Base-by-base conservation (phyloP, 345 rosid species). In the Excoecaria agallocha region DNA sequence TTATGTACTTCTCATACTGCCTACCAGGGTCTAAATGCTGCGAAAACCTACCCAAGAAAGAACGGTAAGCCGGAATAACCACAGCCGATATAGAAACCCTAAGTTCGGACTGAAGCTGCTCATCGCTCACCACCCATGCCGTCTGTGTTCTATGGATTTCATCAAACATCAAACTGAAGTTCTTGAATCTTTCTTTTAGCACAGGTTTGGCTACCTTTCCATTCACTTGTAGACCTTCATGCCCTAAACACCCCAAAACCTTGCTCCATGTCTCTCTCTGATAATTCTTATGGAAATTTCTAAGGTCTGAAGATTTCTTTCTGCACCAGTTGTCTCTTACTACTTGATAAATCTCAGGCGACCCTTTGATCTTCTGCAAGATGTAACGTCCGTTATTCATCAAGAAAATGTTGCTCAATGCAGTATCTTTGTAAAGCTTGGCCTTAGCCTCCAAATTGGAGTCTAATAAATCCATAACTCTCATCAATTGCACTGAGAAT, bases 331-430 rank as follows among this genome's bases (percentile, higher is more conserved):
- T 81, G 69, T 92, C 89, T 5, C 97, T 93, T 84, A 89, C 81
- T 39, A 80, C 79, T 56, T 83, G 76, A 30, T 86, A 85, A 60
- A 91, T 85, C 91, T 87, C 95, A 1, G 83, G 43, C 0, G 98
- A 86, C 8, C 89, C 84, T 78, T 87, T 89, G 85, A 91, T 86
- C 86, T 92, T 90, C 71, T 94, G 93, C 68, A 91, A 77, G 50
- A 92, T 91, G 87, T 91, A 94, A n/a, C 93, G 88, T 6, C 98
- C 98, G 17, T 94, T 94, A 85, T 94, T 94, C 98, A 94, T 94
- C 97, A 91, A 89, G 86, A 94, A 94, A 24, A 94, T 92, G 84
- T 83, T 77, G 74, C 90, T 80, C 71, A 94, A 73, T 1, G 95
- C 73, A 12, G 86, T 55, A 75, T 94, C 94, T 68, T 65, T 89